Evolutionary conservation across 2,329 filamentous ascomycete species (phyloP).

Genomic region (Neonectria punicea): DNA sequence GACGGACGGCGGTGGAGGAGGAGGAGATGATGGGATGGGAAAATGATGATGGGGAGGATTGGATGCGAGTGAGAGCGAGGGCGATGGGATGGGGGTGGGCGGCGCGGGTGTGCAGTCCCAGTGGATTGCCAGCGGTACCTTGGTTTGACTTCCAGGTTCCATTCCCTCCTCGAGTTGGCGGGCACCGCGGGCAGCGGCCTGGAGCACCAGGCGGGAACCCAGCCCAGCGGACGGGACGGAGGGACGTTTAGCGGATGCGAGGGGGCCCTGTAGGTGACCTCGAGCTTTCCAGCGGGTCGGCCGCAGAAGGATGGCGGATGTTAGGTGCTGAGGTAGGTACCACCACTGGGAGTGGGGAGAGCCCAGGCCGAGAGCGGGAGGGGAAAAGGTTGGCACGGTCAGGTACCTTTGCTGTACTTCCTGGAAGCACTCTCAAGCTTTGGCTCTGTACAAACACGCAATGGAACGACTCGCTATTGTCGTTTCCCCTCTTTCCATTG

Average conservation of each 20-base stretch:
- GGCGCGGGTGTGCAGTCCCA: neutral
- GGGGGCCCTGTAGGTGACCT: slow-evolving; percentile 4
- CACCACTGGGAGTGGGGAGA: slow-evolving; percentile 4
- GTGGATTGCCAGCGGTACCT: neutral
- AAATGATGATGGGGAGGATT: slow-evolving; percentile 20
- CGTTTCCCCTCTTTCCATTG: neutral
- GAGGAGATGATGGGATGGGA: slow-evolving; percentile 3
- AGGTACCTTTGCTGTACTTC: slow-evolving; percentile 18
- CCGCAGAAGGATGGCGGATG: neutral
- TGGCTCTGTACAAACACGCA: neutral
- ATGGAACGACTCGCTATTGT: neutral
- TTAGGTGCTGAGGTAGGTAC: slow-evolving; percentile 11
- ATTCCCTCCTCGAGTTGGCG: neutral
- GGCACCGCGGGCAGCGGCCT: slow-evolving; percentile 5
- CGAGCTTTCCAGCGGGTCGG: neutral
- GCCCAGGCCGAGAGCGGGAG: slow-evolving; percentile 21
- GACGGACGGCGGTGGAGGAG: slow-evolving; percentile 3
- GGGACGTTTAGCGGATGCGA: slow-evolving; percentile 17
- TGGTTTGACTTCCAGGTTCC: neutral
- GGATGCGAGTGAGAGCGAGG: slow-evolving; percentile 7
- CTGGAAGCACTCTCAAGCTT: neutral
- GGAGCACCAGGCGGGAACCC: neutral
- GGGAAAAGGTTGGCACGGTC: slow-evolving; percentile 7
- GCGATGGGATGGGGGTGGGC: slow-evolving; percentile 11
- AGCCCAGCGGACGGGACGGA: slow-evolving; percentile 7